Conservation (phyloP, 73 alveolate genomes). For the Symbiodinium natans region DNA sequence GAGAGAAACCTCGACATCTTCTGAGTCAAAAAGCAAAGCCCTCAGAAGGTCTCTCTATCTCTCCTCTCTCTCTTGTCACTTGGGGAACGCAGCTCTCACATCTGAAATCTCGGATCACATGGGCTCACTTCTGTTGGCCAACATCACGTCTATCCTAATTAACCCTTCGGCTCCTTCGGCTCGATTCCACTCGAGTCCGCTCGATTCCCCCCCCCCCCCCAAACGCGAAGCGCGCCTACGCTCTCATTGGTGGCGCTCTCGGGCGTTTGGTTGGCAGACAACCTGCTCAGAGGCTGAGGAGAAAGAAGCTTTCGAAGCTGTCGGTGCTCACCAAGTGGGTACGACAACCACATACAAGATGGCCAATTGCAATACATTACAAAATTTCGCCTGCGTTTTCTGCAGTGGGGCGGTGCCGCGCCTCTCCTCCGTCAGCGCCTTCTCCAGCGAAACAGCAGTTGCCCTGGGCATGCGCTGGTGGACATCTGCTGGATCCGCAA, state of each 20-base stretch:
- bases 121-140: neutral
- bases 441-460: neutral
- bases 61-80: too few relatives aligned
- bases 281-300: neutral
- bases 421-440: conserved; percentile 3
- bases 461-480: neutral
- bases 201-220: neutral
- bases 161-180: too few relatives aligned
- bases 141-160: too few relatives aligned
- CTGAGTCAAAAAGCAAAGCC: neutral
- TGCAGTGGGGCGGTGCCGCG: neutral
- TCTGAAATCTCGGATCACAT: neutral
- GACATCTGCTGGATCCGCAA: too few relatives aligned
- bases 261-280: neutral
- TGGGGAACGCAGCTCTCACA: neutral
- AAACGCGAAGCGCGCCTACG: neutral
- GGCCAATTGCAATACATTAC: too few relatives aligned
- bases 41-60: neutral
- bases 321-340: too few relatives aligned
- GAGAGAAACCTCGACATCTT: too few relatives aligned
- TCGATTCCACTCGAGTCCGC: too few relatives aligned
- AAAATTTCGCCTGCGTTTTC: too few relatives aligned
- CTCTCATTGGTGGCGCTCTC: neutral
- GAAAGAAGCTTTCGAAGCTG: neutral
- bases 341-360: too few relatives aligned